These are phyloP conservation scores for Lachancea kluyveri DNA, from an alignment of 805 yeast genomes.

Conservation along the genomic window DNA sequence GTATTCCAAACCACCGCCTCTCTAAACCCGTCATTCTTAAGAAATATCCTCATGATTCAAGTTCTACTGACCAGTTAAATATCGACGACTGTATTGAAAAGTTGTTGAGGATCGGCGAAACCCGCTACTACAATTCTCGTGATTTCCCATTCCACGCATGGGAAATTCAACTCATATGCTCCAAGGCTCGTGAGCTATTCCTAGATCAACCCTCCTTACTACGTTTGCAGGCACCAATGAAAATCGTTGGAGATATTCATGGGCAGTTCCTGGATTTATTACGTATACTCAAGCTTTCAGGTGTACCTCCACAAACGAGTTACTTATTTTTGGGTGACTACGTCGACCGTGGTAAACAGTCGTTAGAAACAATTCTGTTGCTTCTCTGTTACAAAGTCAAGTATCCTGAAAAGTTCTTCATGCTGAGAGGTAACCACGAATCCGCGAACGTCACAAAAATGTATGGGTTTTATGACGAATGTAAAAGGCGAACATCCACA, in stretches of 20 bases:
- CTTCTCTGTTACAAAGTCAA: conserved; percentile 90
- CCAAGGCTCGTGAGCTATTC: conserved; percentile 53
- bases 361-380: conserved; percentile 83
- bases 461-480: conserved; percentile 96
- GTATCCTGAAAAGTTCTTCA: conserved; percentile 91
- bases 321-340: conserved; percentile 93
- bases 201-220: conserved; percentile 59
- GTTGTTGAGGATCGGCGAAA: conserved; percentile 46
- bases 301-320: conserved; percentile 91
- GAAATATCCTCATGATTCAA: conserved; percentile 25
- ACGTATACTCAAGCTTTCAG: conserved; percentile 87
- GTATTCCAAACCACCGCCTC: conserved; percentile 16
- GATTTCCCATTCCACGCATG: conserved; percentile 42
- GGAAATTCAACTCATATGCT: conserved; percentile 53
- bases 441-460: conserved; percentile 95
- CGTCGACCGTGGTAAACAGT: conserved; percentile 96
- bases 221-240: conserved; percentile 69
- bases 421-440: conserved; percentile 94
- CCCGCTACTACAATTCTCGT: conserved; percentile 38
- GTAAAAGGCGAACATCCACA: conserved; percentile 84
- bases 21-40: conserved; percentile 20
- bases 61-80: conserved; percentile 34
- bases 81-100: conserved; percentile 59
- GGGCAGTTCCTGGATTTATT: conserved; percentile 93
- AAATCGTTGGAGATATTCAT: conserved; percentile 88